Base-by-base conservation (phyloP, 345 rosid genomes). In the Rhodamnia argentea region DNA sequence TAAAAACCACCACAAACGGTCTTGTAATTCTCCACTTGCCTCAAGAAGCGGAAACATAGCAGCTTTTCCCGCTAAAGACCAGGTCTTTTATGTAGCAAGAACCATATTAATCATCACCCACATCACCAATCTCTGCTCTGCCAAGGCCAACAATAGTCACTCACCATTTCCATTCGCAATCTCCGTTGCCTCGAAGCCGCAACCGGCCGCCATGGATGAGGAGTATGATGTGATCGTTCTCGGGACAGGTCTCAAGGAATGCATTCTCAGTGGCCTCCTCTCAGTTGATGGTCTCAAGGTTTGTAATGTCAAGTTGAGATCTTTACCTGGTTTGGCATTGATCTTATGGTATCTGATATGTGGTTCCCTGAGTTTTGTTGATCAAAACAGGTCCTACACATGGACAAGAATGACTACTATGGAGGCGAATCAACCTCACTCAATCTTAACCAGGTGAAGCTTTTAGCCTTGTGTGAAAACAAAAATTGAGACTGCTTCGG, bases 211-310 rank as follows among this genome's bases (percentile, higher is more conserved):
- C 7, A 87, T 96, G 98, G 98, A 96, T 93, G 98, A 96, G 94
- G 94, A 95, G 88, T 97, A 97, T 83, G 98, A 94, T 87, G 99
- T 97, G 40, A 95, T 96, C 81, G 98, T 97, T 86, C 96, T 96
- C n/a, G 99, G 98, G 81, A 97, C 96, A 12, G 98, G 98, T 85
- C 98, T 96, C 84, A 97, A 97, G 88, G 96, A 97, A 88, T 97
- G 99, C 91, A 97, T 97, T 88, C 98, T 95, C 89, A 95, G 98
- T 15, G 99, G 99, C 10, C 96, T 97, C 57, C 96, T 97, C 88
- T 97, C 97, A 47, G 98, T 95, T 62, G 92, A 95, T 90, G 99
- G 98, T 59, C 98, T 95, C 94, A 97, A 96, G 93, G 98, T 95
- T 84, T 40, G 47, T 37, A 55, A 15, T 13, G 42, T 78, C 52